Percentiles rank a stretch among this genome's conserved stretches.
These are phyloP conservation scores for Amaranthus tricolor DNA, from an alignment of 179 eudicot genomes.

Conservation along the genomic window DNA sequence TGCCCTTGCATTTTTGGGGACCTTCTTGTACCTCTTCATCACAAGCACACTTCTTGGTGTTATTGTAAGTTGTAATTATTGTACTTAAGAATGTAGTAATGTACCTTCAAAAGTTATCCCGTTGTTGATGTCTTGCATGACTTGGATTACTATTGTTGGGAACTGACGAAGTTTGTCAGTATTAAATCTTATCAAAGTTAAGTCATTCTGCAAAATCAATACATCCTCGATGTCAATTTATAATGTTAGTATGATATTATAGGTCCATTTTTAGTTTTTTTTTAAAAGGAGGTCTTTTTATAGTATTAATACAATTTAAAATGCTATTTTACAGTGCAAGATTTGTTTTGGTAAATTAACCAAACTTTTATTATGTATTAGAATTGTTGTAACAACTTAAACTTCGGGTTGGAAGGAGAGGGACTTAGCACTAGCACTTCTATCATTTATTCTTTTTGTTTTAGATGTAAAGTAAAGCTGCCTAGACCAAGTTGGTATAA, in stretches of 20 bases:
- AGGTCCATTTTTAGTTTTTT: no score
- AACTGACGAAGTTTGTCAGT: background rate
- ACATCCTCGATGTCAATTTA: background rate
- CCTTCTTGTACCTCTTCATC: slow-evolving; percentile 71
- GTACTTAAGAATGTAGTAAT: background rate
- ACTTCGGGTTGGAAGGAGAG: background rate
- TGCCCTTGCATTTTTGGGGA: slow-evolving; percentile 66
- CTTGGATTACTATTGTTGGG: background rate
- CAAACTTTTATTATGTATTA: background rate
- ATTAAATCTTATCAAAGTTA: background rate
- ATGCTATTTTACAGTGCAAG: background rate
- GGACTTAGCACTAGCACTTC: background rate
- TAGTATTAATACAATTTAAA: background rate
- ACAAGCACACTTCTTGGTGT: slow-evolving; percentile 78
- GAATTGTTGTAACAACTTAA: background rate
- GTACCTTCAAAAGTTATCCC: background rate
- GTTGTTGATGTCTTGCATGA: background rate
- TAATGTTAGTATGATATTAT: background rate
- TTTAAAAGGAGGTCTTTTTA: no score
- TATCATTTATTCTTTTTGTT: background rate
- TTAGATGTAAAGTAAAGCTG: no score
- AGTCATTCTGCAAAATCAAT: background rate
- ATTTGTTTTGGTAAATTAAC: background rate
- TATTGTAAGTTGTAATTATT: slow-evolving; percentile 42
- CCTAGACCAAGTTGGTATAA: background rate